phyloP scores from a whole-genome alignment of 441 rosid genomes.

The Aquilaria agallochum region DNA sequence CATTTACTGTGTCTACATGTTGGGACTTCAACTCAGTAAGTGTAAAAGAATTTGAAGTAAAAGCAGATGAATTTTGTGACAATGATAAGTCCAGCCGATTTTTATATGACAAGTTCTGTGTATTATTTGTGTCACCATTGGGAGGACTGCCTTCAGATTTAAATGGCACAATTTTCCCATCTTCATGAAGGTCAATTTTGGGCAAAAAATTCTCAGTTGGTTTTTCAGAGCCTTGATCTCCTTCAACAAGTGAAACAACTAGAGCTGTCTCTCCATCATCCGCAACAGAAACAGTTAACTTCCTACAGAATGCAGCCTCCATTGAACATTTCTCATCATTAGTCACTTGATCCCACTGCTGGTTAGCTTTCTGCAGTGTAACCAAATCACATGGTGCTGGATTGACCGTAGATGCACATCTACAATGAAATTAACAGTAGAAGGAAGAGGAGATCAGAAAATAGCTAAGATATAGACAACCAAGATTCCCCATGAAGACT shows the following conservation, averaged over 20 bases:
- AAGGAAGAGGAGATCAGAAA: slow-evolving; percentile 12
- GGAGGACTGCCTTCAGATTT: slow-evolving; percentile 28
- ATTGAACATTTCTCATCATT: slow-evolving; percentile 35
- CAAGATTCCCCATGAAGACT: not conserved
- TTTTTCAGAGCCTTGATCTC: slow-evolving; percentile 37
- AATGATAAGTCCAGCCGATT: slow-evolving; percentile 44
- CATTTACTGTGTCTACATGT: slow-evolving; percentile 28
- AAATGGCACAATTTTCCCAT: slow-evolving; percentile 22
- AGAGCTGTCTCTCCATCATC: slow-evolving; percentile 97
- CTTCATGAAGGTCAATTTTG: slow-evolving; percentile 31
- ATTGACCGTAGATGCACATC: slow-evolving; percentile 60
- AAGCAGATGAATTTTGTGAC: slow-evolving; percentile 38
- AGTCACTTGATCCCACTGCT: slow-evolving; percentile 33
- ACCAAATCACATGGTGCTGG: slow-evolving; percentile 38
- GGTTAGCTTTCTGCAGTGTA: slow-evolving; percentile 33
- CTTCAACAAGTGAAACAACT: slow-evolving; percentile 81
- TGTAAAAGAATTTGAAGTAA: slow-evolving; percentile 28
- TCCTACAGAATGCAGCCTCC: slow-evolving; percentile 55
- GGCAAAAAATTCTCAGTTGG: slow-evolving; percentile 37
- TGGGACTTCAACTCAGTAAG: slow-evolving; percentile 33
- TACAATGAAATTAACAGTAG: slow-evolving; percentile 31
- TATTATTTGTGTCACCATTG: slow-evolving; percentile 26
- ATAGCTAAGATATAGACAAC: slow-evolving; percentile 1
- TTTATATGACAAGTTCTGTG: slow-evolving; percentile 25
- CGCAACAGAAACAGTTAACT: slow-evolving; percentile 77